These are phyloP conservation scores for Sugiyamaella xylanicola DNA, from an alignment of 1,139 yeast species.

Conservation along the genomic window DNA sequence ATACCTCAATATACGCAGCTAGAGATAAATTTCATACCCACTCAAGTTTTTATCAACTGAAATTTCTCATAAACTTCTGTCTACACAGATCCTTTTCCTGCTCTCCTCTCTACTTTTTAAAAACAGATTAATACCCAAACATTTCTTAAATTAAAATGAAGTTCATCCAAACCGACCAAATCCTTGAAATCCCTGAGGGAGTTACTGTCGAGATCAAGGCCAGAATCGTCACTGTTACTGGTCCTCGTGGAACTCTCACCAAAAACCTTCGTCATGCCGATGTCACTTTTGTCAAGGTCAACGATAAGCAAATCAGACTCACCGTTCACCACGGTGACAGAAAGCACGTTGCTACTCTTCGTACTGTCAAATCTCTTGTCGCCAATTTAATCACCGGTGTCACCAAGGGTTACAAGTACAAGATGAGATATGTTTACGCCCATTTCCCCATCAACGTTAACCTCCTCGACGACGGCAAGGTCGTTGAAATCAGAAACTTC, in stretches of 20 bases:
- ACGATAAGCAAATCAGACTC: slow-evolving; percentile 74
- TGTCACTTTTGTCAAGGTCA: slow-evolving; percentile 83
- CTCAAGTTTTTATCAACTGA: too few species aligned
- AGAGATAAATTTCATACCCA: too few species aligned
- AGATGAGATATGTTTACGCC: slow-evolving; percentile 99
- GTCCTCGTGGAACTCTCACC: slow-evolving; percentile 96
- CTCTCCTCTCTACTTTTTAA: not conserved
- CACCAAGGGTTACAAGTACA: slow-evolving; percentile 98
- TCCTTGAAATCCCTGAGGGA: slow-evolving; percentile 90
- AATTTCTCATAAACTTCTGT: too few species aligned
- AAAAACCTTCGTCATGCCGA: slow-evolving; percentile 94
- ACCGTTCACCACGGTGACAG: slow-evolving; percentile 99
- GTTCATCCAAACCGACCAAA: slow-evolving; percentile 94
- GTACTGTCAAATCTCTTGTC: slow-evolving; percentile 96
- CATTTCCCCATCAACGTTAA: slow-evolving; percentile 99
- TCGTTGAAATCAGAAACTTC: slow-evolving; percentile 97
- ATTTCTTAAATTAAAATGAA: slow-evolving; percentile 56
- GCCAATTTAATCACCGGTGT: slow-evolving; percentile 97
- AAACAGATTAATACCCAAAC: not conserved
- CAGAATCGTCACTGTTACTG: slow-evolving; percentile 86
- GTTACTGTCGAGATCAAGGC: slow-evolving; percentile 91
- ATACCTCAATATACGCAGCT: too few species aligned
- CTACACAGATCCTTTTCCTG: too few species aligned
- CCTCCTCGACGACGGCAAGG: slow-evolving; percentile 73
- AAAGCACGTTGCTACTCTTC: slow-evolving; percentile 99